phyloP scores from a whole-genome alignment of 139 green algal genomes.

The Zygnema cylindricum region DNA sequence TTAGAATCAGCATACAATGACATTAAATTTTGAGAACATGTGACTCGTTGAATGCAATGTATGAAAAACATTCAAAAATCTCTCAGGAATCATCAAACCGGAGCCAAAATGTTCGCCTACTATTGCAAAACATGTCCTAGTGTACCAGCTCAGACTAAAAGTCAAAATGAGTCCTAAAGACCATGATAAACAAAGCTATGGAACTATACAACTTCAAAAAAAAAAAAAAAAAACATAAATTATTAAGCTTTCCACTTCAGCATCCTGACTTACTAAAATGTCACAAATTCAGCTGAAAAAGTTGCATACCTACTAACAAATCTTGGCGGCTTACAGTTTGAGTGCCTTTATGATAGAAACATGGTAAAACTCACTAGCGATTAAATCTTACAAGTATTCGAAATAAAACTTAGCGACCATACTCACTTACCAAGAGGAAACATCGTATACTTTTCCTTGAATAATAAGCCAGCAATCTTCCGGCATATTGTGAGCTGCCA shows the following conservation, averaged over 20 bases:
- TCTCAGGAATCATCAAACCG: too few species aligned
- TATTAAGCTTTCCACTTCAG: background rate
- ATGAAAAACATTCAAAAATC: too few species aligned
- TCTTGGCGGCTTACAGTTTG: too few species aligned
- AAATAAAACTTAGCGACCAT: background rate
- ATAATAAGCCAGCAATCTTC: constrained; percentile 64
- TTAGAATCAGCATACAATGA: too few species aligned
- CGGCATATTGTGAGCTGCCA: constrained; percentile 30
- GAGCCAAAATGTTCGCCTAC: too few species aligned
- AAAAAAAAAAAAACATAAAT: background rate
- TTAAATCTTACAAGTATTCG: background rate
- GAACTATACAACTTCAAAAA: too few species aligned
- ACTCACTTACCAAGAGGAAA: constrained; percentile 50
- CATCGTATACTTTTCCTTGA: constrained; percentile 58
- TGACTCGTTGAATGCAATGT: too few species aligned
- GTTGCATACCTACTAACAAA: constrained; percentile 13
- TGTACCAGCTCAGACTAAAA: too few species aligned
- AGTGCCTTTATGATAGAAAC: background rate
- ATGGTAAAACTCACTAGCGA: background rate
- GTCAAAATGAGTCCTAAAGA: too few species aligned
- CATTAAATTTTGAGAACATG: too few species aligned
- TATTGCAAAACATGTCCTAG: too few species aligned
- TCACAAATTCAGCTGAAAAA: background rate
- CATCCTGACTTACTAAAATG: background rate
- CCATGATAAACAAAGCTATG: too few species aligned